Conservation (phyloP, 352 stramenopile genomes). For the Phytophthora sp. region DNA sequence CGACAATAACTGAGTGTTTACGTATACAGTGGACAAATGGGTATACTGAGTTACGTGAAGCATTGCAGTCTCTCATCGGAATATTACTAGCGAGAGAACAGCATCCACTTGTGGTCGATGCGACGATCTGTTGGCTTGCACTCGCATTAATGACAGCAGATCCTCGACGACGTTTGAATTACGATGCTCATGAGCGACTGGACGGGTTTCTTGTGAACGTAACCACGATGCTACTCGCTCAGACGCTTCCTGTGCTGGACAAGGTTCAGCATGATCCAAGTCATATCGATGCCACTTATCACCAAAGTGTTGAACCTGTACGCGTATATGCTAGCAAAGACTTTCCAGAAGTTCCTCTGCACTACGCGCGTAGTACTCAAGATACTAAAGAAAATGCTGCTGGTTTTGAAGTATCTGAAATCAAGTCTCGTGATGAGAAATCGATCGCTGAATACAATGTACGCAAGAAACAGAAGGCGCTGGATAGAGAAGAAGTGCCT, state of each 20-base stretch:
- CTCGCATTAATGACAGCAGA: constrained; percentile 53
- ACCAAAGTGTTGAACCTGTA: constrained; percentile 51
- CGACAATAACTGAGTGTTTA: constrained; percentile 37
- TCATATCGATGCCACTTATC: constrained; percentile 57
- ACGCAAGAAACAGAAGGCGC: constrained; percentile 9
- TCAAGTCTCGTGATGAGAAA: constrained; percentile 33
- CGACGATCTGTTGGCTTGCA: constrained; percentile 65
- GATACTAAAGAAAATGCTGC: constrained; percentile 17
- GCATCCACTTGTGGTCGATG: constrained; percentile 58
- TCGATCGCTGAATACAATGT: constrained; percentile 33
- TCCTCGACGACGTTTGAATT: constrained; percentile 52
- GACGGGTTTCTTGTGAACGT: constrained; percentile 80
- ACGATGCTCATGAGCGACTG: constrained; percentile 55
- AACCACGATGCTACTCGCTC: constrained; percentile 50
- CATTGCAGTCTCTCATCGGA: constrained; percentile 39
- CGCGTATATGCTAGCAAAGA: constrained; percentile 55
- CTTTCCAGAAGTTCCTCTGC: constrained; percentile 40
- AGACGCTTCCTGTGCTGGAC: constrained; percentile 46
- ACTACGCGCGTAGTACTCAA: constrained; percentile 32
- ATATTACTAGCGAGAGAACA: constrained; percentile 46
- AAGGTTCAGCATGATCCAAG: constrained; percentile 30
- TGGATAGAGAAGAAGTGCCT: constrained; percentile 2
- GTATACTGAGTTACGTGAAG: constrained; percentile 41
- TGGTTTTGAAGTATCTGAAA: constrained; percentile 26
- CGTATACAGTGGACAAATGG: constrained; percentile 60